phyloP scores from a whole-genome alignment of 2,329 filamentous ascomycete species.

The Aspergillus brunneoviolaceus region DNA sequence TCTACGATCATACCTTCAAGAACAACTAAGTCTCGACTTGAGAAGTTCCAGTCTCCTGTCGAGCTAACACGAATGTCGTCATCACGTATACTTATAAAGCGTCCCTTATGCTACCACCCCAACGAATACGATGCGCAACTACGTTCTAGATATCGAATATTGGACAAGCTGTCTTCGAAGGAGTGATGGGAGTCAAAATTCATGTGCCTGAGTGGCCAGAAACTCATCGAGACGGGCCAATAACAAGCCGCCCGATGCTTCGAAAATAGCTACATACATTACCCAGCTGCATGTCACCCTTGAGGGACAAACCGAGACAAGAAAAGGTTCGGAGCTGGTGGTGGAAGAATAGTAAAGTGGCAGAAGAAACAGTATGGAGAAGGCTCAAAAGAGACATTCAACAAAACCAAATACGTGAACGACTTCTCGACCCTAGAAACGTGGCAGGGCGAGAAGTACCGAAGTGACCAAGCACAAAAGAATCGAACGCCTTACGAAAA shows the following conservation, averaged over 20 bases:
- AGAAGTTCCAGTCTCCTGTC: too few species aligned
- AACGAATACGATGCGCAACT: too few species aligned
- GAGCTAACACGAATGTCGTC: too few species aligned
- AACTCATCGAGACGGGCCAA: conserved; percentile 15
- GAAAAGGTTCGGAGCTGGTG: conserved; percentile 21
- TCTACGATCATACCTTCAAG: too few species aligned
- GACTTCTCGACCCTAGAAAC: conserved; percentile 41
- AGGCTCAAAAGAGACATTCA: conserved; percentile 17
- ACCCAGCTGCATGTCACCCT: conserved; percentile 35
- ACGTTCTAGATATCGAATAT: neutral
- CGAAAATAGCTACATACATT: conserved; percentile 40
- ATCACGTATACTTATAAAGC: too few species aligned
- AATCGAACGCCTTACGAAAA: conserved; percentile 29
- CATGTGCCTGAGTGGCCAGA: conserved; percentile 10
- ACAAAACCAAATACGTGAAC: conserved; percentile 21
- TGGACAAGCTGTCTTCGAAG: neutral
- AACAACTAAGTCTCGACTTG: too few species aligned
- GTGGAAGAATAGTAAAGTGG: conserved; percentile 8
- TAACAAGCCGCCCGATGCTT: conserved; percentile 2
- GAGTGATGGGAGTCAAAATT: neutral
- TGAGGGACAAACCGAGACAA: conserved; percentile 26
- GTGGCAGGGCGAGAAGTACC: conserved; percentile 38
- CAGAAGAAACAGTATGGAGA: conserved; percentile 22
- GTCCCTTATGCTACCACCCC: too few species aligned
- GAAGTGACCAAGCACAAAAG: conserved; percentile 28